Evolutionary conservation across 805 yeast species (phyloP), one percentile per base, ranked within the genome.

Genomic region (Hanseniaspora mollemarum): DNA sequence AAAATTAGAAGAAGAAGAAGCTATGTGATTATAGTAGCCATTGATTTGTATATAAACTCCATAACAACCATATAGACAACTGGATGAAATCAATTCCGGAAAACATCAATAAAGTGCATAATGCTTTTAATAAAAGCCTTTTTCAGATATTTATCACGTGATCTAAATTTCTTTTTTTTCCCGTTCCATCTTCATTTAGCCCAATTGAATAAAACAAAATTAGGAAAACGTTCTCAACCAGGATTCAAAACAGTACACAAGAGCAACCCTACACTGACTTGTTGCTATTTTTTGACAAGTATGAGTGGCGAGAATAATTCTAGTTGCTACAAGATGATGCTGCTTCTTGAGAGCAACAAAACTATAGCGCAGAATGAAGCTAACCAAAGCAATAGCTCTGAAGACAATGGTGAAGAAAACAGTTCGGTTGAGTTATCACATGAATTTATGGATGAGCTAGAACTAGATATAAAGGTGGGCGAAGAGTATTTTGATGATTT

Each of bases 1-100:
- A 59, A 86, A 80, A 54, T 64, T 70, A 54, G 74, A 70, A 31
- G 74, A 71, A 45, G 67, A 58, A 46, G 37, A 43, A 49, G n/a
- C 32, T 16, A 1, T 38, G 7, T 46, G 28, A 26, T 6, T 18
- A 13, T 12, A 15, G 18, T 12, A 9, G n/a, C 18, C n/a, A n/a
- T n/a, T n/a, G n/a, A n/a, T n/a, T n/a, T n/a, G n/a, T n/a, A n/a
- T n/a, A n/a, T n/a, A n/a, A n/a, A n/a, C n/a, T n/a, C n/a, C n/a
- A n/a, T n/a, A n/a, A n/a, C n/a, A n/a, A n/a, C n/a, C n/a, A n/a
- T n/a, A n/a, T n/a, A n/a, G n/a, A n/a, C n/a, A n/a, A n/a, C n/a
- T n/a, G n/a, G n/a, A n/a, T n/a, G n/a, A n/a, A n/a, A n/a, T n/a
- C n/a, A n/a, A n/a, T n/a, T n/a, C n/a, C n/a, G n/a, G n/a, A n/a